Base-by-base conservation (phyloP, 495 filamentous ascomycete species). In the Evernia prunastri region DNA sequence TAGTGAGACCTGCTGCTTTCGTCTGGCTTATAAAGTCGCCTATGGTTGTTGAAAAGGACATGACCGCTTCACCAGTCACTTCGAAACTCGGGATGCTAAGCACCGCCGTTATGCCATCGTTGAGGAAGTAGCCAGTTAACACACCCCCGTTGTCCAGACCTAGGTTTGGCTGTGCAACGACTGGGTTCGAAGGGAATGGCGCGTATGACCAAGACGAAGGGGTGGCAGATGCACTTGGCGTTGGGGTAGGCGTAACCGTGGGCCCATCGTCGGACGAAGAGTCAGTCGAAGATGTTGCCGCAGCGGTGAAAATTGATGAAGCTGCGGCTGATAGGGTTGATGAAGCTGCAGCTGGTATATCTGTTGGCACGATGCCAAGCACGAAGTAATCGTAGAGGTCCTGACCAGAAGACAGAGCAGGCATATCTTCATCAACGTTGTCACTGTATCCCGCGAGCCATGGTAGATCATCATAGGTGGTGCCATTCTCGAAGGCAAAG, bases 361-460 rank as follows among this genome's bases (percentile, higher is more conserved):
- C 29, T 17, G 61, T 60, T 13, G 42, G 56, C 37, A 33, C 17
- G 20, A 54, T 58, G 23, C 77, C 77, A 3, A 81, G 69, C 25
- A 81, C 78, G 66, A 80, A 81, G 67, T 73, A 79, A 63, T 80
- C 76, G 69, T 79, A 82, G 54, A 79, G 77, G 61, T 82, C 81
- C 29, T 76, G 77, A 11, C 75, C 79, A 27, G 77, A 82, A 33
- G 73, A 72, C 23, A 84, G 66, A 11, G 76, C 73, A 0, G 78
- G 78, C 4, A 76, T 79, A 33, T 63, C 57, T 7, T 68, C 66
- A 56, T 70, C 45, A 18, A 58, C 59, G n/a, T 58, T 63, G 31
- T 45, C 60, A 60, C 69, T 72, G 64, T 74, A 80, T 13, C 76
- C 42, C 12, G 77, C 79, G 4, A 75, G 59, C 71, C 72, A 81